These are phyloP conservation scores for Arachis monticola DNA, from an alignment of 331 rosid genomes.

Conservation along the genomic window DNA sequence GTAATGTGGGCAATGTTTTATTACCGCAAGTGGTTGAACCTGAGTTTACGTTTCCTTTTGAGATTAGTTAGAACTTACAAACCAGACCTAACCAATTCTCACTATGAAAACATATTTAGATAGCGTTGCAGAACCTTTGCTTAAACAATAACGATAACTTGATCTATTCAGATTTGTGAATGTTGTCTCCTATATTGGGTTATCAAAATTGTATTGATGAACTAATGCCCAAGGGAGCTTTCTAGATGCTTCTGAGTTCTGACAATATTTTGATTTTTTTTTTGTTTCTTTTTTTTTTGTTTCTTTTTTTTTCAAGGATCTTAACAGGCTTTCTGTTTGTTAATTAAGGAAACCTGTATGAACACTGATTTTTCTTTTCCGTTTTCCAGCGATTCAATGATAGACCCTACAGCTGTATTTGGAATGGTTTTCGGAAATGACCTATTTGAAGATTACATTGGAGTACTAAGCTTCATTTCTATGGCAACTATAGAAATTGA, in stretches of 20 bases:
- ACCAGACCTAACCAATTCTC: not conserved
- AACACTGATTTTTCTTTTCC: conserved; percentile 14
- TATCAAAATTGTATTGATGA: conserved; percentile 8
- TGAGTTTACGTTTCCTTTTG: conserved; percentile 3
- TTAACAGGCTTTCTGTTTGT: conserved; percentile 6
- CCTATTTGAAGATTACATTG: conserved; percentile 81
- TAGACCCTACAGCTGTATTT: conserved; percentile 88
- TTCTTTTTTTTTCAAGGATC: conserved; percentile 11
- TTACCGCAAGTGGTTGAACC: not conserved
- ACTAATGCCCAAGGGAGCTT: conserved; percentile 8
- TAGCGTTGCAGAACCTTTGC: conserved; percentile 1
- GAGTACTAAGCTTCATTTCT: conserved; percentile 81
- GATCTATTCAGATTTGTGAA: conserved; percentile 2
- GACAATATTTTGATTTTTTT: not conserved
- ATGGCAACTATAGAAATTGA: conserved; percentile 70
- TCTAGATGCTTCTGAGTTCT: not conserved
- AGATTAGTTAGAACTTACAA: not conserved
- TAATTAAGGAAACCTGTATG: conserved; percentile 19
- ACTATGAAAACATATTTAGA: conserved; percentile 5
- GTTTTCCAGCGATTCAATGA: conserved; percentile 71
- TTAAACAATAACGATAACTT: conserved; percentile 1
- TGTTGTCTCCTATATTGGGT: conserved; percentile 4
- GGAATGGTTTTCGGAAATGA: conserved; percentile 99
- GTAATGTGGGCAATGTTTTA: not conserved
- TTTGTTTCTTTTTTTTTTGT: too few species aligned